Evolutionary conservation across 345 rosid genomes (phyloP).

Genomic region (Salix dunnii): DNA sequence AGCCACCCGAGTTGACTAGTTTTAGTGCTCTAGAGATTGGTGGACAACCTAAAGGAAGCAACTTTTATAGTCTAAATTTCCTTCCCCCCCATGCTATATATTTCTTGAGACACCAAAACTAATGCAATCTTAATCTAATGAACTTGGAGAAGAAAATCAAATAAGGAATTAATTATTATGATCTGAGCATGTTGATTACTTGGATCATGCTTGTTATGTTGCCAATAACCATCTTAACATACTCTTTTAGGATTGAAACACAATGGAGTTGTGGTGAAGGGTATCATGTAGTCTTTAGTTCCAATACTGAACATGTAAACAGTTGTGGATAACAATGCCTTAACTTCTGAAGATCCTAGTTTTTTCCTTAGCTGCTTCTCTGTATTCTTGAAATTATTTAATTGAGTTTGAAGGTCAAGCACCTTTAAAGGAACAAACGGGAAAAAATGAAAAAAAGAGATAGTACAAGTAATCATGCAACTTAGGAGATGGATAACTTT

Average conservation of each 20-base stretch:
- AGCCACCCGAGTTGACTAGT: slow-evolving; percentile 12
- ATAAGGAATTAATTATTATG: neutral
- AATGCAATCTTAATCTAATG: neutral
- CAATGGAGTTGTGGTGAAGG: slow-evolving; percentile 19
- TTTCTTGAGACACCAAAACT: slow-evolving; percentile 27
- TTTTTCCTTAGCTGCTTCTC: slow-evolving; percentile 25
- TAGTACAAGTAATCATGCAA: neutral
- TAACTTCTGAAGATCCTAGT: slow-evolving; percentile 30
- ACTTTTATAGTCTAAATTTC: slow-evolving; percentile 37
- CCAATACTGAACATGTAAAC: slow-evolving; percentile 43
- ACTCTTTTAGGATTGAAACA: slow-evolving; percentile 17
- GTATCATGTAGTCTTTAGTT: slow-evolving; percentile 27
- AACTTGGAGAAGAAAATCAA: neutral
- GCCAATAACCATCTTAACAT: slow-evolving; percentile 28
- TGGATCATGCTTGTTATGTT: slow-evolving; percentile 27
- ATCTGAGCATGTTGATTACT: slow-evolving; percentile 14
- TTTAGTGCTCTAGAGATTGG: slow-evolving; percentile 16
- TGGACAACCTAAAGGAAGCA: slow-evolving; percentile 27
- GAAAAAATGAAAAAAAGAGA: too few relatives aligned
- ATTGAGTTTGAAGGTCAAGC: slow-evolving; percentile 34
- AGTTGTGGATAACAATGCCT: slow-evolving; percentile 32
- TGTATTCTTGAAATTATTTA: slow-evolving; percentile 33
- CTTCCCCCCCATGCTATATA: slow-evolving; percentile 41
- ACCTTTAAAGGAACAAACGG: slow-evolving; percentile 22
- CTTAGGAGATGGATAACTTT: neutral